Evolutionary conservation across 495 filamentous ascomycete genomes (phyloP).

Genomic region (Chaetomidium leptoderma): DNA sequence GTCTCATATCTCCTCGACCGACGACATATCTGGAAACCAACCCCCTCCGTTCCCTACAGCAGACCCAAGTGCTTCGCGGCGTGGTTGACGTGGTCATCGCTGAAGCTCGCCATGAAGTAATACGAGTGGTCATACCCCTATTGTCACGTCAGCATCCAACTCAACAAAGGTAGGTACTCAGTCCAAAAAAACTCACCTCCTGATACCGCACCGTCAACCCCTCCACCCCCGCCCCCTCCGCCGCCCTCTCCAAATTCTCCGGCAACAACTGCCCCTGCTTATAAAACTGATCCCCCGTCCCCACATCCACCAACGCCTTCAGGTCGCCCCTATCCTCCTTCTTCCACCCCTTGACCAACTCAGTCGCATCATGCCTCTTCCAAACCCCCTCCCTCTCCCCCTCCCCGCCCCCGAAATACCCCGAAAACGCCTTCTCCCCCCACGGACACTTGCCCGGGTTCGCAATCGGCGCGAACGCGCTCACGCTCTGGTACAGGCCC

Average conservation of each 20-base stretch:
- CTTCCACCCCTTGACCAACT: constrained; percentile 66
- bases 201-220: constrained; percentile 76
- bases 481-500: constrained; percentile 78
- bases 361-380: constrained; percentile 89
- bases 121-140: constrained; percentile 95
- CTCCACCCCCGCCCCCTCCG: constrained; percentile 61
- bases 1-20: neutral
- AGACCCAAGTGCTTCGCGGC: constrained; percentile 72
- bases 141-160: constrained; percentile 4
- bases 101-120: constrained; percentile 85
- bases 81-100: constrained; percentile 84
- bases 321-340: constrained; percentile 58
- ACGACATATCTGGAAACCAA: neutral
- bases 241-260: constrained; percentile 84
- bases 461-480: constrained; percentile 85
- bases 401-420: constrained; percentile 65
- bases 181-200: constrained; percentile 42
- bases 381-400: constrained; percentile 60
- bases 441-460: constrained; percentile 85
- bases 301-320: constrained; percentile 79
- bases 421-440: constrained; percentile 91
- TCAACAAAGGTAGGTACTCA: neutral
- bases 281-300: constrained; percentile 93
- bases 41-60: neutral
- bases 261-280: constrained; percentile 87